Conservation (phyloP, 192 early-diverging fungal genomes). For the Rhizophagus sp. region DNA sequence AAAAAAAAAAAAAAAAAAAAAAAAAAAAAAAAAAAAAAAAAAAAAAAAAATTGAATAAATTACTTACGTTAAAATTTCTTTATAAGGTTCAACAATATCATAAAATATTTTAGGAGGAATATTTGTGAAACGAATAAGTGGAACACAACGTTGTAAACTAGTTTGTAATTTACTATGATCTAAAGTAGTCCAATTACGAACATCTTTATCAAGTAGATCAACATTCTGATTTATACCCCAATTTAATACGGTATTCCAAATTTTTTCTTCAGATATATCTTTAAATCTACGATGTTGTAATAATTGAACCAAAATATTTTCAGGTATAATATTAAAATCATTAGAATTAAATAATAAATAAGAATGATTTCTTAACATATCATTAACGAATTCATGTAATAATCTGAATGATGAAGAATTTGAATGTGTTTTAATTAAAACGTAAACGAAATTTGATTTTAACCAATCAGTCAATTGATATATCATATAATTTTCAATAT, state of each 20-base stretch:
- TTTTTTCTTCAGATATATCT: not conserved
- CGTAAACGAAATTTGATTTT: not conserved
- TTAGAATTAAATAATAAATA: not conserved
- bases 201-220: too few relatives aligned
- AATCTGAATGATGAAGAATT: not conserved
- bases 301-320: not conserved
- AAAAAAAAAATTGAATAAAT: too few relatives aligned
- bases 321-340: not conserved
- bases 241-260: conserved; percentile 2
- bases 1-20: too few relatives aligned
- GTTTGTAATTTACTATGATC: too few relatives aligned
- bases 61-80: too few relatives aligned
- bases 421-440: not conserved
- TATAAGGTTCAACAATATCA: too few relatives aligned
- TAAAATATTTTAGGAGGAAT: too few relatives aligned
- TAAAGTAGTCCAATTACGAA: too few relatives aligned
- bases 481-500: not conserved
- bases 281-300: not conserved
- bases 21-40: too few relatives aligned
- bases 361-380: not conserved
- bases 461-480: not conserved
- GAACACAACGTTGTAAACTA: too few relatives aligned
- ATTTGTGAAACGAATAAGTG: too few relatives aligned
- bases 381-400: not conserved
- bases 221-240: conserved; percentile 15